Evolutionary conservation across 192 early-diverging fungal species (phyloP).

Genomic region (Borealophlyctis nickersoniae): DNA sequence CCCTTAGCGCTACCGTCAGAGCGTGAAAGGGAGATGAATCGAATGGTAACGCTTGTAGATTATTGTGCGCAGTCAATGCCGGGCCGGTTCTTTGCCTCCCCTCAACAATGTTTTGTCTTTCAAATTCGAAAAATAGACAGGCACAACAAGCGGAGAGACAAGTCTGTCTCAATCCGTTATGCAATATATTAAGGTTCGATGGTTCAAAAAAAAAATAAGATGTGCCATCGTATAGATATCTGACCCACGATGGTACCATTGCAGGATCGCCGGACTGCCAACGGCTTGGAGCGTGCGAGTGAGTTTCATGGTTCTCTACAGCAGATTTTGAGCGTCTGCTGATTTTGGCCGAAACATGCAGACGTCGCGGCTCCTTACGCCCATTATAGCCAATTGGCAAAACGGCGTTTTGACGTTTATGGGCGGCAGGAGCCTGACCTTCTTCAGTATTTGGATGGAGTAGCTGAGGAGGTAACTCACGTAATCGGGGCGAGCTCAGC

Average conservation of each 20-base stretch:
- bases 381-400: background rate
- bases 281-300: too few relatives aligned
- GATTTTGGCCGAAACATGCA: background rate
- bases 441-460: background rate
- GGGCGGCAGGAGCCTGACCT: background rate
- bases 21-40: background rate
- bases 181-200: background rate
- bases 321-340: background rate
- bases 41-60: background rate
- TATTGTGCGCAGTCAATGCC: background rate
- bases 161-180: too few relatives aligned
- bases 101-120: background rate
- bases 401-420: background rate
- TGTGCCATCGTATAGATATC: background rate
- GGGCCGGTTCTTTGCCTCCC: background rate
- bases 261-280: background rate
- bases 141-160: background rate
- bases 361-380: background rate
- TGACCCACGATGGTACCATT: background rate
- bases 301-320: too few relatives aligned
- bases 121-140: background rate
- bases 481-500: too few relatives aligned
- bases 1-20: background rate
- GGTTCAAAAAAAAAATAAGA: background rate
- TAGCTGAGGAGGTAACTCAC: background rate